Evolutionary conservation across 495 filamentous ascomycete species (phyloP), one percentile per base, ranked within the genome.

Genomic region (Annulohypoxylon bovei): DNA sequence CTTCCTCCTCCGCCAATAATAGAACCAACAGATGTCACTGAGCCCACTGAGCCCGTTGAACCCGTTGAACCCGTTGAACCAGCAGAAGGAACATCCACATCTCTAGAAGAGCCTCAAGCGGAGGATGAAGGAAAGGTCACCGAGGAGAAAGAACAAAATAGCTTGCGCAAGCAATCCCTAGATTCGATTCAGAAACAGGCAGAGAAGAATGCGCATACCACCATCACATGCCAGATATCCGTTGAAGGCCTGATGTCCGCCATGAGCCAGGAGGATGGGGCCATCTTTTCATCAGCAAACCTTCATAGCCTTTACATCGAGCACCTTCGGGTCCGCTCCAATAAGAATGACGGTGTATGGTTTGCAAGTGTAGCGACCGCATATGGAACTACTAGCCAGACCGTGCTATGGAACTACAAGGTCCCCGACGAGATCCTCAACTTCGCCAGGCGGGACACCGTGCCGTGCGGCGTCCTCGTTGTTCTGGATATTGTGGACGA

Each of bases 381-480:
- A 0, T 80, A 84, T 56, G 81, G 83, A 18, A 86, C 86, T 23
- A 77, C 81, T 35, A 79, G 74, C 61, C 80, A 86, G 78, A 83
- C 83, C 6, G 80, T 87, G 18, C 80, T 90, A 23, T 90, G 88
- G 88, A 86, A 83, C 72, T 89, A 86, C 78, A 80, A 83, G 58
- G 87, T 89, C 62, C 86, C 88, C 1, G 80, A 83, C 46, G 78
- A 81, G 30, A 79, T 89, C 37, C 71, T 87, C 1, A 54, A 77
- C 4, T 85, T 90, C 56, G 76, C 85, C 14, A 79, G 82, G 4
- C 80, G 80, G 14, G 83, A 85, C 44, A 84, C 84, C 6, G 80
- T 91, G 3, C 89, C 89, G 2, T 90, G 88, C 78, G 89, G 88
- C 30, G 78, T 91, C 52, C 79, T 91, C 33, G 88, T 88, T 3